Base-by-base conservation (phyloP, 345 rosid genomes). In the Populus deltoides region DNA sequence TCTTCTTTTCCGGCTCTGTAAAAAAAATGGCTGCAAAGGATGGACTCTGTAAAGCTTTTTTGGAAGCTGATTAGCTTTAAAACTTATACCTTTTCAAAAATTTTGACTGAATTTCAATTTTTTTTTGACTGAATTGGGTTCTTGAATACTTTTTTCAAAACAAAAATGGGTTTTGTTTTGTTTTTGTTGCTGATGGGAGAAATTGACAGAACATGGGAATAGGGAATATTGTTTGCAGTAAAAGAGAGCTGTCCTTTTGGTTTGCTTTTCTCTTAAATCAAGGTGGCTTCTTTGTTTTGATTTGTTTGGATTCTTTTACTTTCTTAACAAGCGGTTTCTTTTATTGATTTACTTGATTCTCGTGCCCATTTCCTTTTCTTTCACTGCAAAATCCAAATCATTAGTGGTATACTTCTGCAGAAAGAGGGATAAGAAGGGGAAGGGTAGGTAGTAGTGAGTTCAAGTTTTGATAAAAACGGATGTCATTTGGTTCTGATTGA, bases 261-360 rank as follows among this genome's bases (percentile, higher is more conserved):
- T 9, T 69, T 43, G 66, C 45, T 41, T 68, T 2, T 74, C 53
- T 63, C 83, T 65, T 59, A 36, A 70, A 77, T 72, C 81, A 63
- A 77, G 38, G 41, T 49, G 18, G 55, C 35, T 77, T n/a, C 61
- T 76, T 71, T 51, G 69, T 41, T 57, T 47, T 70, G 70, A 69
- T 29, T 75, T 43, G 41, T 53, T 74, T 77, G 79, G 59, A 65
- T 57, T 71, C 36, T 77, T 77, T 76, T 73, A 20, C 61, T 18
- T 35, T 20, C 75, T 68, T 41, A 55, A 62, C 57, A 8, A 35
- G 16, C 17, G 72, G 24, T 16, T 41, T 24, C 33, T 31, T 35
- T 20, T 36, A 43, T 49, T 33, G 5, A 45, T 62, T 24, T 70
- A 27, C 53, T 39, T 66, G 68, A 16, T 65, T 65, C 16, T 12